Percentiles rank a stretch among this genome's conserved stretches.
Conservation (phyloP, 2,329 filamentous ascomycete species). For the Albifimbria verrucaria region DNA sequence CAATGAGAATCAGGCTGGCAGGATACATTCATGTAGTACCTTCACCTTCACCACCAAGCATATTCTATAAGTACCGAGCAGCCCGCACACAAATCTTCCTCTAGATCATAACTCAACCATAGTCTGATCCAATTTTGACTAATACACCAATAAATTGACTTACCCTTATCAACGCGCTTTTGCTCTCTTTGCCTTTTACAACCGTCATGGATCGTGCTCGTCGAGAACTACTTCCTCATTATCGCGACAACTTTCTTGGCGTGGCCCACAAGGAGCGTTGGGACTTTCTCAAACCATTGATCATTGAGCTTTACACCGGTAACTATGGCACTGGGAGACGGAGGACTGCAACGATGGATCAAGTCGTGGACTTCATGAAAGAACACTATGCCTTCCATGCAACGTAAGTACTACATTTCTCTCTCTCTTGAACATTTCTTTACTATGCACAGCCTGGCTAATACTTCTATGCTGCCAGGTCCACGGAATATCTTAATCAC, state of each 20-base stretch:
- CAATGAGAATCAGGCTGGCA: no score
- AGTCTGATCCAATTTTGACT: no score
- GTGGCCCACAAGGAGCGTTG: slow-evolving; percentile 17
- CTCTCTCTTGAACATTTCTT: no score
- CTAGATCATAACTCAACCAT: no score
- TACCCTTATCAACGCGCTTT: no score
- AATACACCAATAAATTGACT: no score
- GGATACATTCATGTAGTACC: no score
- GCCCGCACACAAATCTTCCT: no score
- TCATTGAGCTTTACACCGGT: slow-evolving; percentile 11
- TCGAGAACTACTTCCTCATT: background rate
- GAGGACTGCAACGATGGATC: slow-evolving; percentile 3
- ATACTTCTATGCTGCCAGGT: background rate
- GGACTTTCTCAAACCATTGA: slow-evolving; percentile 14
- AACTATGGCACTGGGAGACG: slow-evolving; percentile 1
- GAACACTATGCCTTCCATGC: slow-evolving; percentile 13
- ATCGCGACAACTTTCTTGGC: slow-evolving; percentile 7
- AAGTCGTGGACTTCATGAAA: slow-evolving; percentile 15
- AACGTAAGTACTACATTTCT: slow-evolving; percentile 2
- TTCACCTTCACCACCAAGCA: no score
- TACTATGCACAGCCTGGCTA: background rate
- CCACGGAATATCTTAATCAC: slow-evolving; percentile 1
- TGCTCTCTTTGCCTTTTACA: no score
- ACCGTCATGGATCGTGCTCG: background rate
- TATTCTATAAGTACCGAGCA: no score